Conservation (phyloP, 305 asterid species). For the Plantago lanceolata region DNA sequence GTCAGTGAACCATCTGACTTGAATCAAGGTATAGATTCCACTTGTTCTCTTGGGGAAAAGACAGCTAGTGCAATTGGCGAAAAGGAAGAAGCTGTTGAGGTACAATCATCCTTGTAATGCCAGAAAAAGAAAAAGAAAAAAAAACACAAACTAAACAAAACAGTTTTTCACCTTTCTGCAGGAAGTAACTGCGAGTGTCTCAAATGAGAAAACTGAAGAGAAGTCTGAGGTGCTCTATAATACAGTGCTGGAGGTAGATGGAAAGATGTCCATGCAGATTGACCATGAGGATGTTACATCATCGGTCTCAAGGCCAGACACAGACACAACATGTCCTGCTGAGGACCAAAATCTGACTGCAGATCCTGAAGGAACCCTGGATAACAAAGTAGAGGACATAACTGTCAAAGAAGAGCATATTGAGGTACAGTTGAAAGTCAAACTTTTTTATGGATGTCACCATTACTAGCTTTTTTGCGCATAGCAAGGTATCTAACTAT, state of each 20-base stretch:
- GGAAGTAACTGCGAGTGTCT: slow-evolving; percentile 14
- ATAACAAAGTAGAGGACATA: slow-evolving; percentile 17
- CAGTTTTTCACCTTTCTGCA: slow-evolving; percentile 18
- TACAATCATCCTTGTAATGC: not conserved
- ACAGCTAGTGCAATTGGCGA: slow-evolving; percentile 17
- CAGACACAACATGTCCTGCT: slow-evolving; percentile 17
- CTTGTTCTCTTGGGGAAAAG: slow-evolving; percentile 15
- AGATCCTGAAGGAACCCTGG: slow-evolving; percentile 22
- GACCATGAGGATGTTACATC: slow-evolving; percentile 20
- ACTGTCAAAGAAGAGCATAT: slow-evolving; percentile 20
- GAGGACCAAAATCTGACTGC: slow-evolving; percentile 24
- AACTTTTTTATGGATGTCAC: slow-evolving; percentile 2
- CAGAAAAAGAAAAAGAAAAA: not conserved
- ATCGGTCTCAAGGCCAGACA: slow-evolving; percentile 21
- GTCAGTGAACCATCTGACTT: not conserved
- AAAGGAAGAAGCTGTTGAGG: slow-evolving; percentile 27
- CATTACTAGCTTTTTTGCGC: slow-evolving; percentile 13
- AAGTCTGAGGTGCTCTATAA: slow-evolving; percentile 20
- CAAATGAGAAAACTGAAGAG: slow-evolving; percentile 26
- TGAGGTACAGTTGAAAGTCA: slow-evolving; percentile 26
- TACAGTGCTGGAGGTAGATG: slow-evolving; percentile 17
- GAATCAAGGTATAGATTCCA: slow-evolving; percentile 16
- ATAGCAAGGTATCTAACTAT: not conserved
- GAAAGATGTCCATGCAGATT: slow-evolving; percentile 21
- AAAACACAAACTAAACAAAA: too few relatives aligned